These are phyloP conservation scores for Mychonastes homosphaera DNA, from an alignment of 139 green algal species.

Conservation along the genomic window DNA sequence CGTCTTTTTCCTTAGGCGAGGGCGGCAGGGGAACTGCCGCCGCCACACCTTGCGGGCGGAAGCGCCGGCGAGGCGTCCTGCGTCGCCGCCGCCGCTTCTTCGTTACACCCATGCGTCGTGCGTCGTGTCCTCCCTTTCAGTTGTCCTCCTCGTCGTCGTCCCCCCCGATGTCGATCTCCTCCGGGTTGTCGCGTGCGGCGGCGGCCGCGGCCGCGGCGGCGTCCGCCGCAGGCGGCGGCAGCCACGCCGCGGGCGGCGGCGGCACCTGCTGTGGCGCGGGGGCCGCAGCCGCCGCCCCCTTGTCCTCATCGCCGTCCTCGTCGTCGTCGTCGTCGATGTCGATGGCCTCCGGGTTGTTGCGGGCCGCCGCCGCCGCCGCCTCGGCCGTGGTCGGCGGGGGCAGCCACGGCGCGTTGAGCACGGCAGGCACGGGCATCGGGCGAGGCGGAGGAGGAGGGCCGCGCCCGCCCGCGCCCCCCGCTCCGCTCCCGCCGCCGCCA, in stretches of 20 bases:
- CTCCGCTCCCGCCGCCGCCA: too few relatives aligned
- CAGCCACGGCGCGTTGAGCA: too few relatives aligned
- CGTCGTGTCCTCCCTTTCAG: too few relatives aligned
- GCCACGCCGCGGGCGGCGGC: neutral
- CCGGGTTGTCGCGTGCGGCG: conserved; percentile 30
- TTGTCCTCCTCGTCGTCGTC: conserved; percentile 16
- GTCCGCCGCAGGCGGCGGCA: neutral
- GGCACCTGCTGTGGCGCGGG: conserved; percentile 1
- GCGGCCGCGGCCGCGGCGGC: conserved; percentile 1
- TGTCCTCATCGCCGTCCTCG: conserved; percentile 18
- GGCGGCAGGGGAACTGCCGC: neutral
- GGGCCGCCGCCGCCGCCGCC: conserved; percentile 5
- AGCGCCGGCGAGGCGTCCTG: neutral
- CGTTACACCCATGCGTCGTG: neutral
- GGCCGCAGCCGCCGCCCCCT: too few relatives aligned
- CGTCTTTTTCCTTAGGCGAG: neutral
- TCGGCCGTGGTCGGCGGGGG: neutral
- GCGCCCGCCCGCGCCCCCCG: neutral
- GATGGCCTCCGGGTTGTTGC: conserved; percentile 61
- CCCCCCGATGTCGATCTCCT: conserved; percentile 55
- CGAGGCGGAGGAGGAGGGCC: neutral
- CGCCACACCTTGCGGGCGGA: neutral
- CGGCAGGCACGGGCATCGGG: neutral
- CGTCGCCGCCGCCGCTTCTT: neutral
- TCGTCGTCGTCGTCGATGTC: conserved; percentile 32